Base-by-base conservation (phyloP, 2,329 filamentous ascomycete species). In the Phyllosticta citribraziliensis region DNA sequence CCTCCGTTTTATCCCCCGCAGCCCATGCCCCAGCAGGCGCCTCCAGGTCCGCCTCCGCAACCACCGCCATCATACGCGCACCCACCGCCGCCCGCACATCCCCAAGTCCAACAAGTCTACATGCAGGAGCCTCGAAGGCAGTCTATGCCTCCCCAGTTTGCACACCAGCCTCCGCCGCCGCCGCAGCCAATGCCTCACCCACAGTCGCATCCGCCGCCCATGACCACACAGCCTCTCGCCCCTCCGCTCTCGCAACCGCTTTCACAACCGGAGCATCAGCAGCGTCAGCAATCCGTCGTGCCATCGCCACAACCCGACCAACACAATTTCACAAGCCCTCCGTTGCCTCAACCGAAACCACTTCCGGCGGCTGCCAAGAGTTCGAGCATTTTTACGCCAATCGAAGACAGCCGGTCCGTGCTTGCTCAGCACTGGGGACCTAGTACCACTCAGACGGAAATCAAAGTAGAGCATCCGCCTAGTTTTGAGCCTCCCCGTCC, bases 381-480 rank as follows among this genome's bases (percentile, higher is more conserved):
- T 22, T 88, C 92, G 71, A 97, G 92, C 73, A 97, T 99, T 63
- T 97, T 97, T 71, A 99, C 94, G 0, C 94, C 94, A 0, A 96
- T 99, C 64, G 94, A 97, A 68, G 92, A 96, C 71, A 91, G 88
- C 67, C 84, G 89, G 56, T 97, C 92, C 1, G 87, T 97, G 62
- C 76, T 97, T 52, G 91, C 90, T 12, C 89, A 93, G 65, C 91
- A 96, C 72, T 86, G 78, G 78, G 78, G 77, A 25, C 65, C 57
- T 10, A 69, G 84, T 10, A 79, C 82, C 2, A 84, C 85, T 56
- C 73, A 80, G 55, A 78, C 78, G 65, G 74, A 81, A 56, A 72
- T 75, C 22, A 76, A 75, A 62, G 72, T 70, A 54, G 79, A 82
- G 53, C 40, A 47, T n/a, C 69, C 72, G n/a, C 69, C 74, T 53